Evolutionary conservation across 495 filamentous ascomycete species (phyloP).

Genomic region (Penicillium turbatum): DNA sequence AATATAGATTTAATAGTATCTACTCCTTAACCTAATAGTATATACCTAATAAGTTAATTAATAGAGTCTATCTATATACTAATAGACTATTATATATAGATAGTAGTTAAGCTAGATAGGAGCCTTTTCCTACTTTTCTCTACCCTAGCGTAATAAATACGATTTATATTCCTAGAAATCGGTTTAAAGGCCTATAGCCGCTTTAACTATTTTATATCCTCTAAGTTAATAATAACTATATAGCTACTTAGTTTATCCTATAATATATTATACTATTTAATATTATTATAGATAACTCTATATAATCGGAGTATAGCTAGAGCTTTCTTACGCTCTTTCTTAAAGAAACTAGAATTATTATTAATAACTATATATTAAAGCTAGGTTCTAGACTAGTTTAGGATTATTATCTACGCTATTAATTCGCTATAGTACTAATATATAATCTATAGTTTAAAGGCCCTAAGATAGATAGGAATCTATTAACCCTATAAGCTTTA

Average conservation of each 20-base stretch:
- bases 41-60: neutral
- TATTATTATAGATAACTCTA: neutral
- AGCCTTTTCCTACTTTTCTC: neutral
- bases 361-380: neutral
- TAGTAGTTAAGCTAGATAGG: neutral
- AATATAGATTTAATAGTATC: too few species aligned
- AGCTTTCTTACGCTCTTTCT: neutral
- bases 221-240: neutral
- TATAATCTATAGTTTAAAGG: constrained; percentile 12
- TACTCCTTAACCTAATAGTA: neutral
- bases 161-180: neutral
- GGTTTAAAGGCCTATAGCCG: neutral
- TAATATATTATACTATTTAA: neutral
- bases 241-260: neutral
- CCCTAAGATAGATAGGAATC: constrained; percentile 37
- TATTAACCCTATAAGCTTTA: constrained; percentile 28
- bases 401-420: neutral
- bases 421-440: constrained; percentile 2
- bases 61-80: neutral
- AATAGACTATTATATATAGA: neutral
- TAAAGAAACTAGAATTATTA: neutral
- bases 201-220: neutral
- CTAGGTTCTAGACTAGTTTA: neutral
- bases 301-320: neutral
- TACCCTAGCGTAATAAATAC: neutral